phyloP scores from a whole-genome alignment of 2,329 filamentous ascomycete genomes.

The Xenosphaeropsis pyriputrescens region DNA sequence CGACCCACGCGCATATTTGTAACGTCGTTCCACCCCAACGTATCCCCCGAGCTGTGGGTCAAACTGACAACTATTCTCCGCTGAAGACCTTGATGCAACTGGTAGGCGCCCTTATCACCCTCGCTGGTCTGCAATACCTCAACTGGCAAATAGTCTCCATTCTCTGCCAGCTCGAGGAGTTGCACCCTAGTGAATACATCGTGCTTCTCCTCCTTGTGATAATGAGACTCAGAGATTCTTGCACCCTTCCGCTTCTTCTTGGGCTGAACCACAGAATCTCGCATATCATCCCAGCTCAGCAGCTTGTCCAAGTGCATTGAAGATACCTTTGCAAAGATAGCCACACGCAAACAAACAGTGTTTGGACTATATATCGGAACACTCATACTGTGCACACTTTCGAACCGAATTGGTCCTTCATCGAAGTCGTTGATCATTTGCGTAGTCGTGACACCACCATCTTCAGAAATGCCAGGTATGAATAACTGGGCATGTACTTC shows the following conservation, averaged over 20 bases:
- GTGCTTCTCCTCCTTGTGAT: conserved; percentile 84
- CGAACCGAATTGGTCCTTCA: conserved; percentile 81
- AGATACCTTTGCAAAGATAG: conserved; percentile 83
- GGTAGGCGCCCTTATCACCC: conserved; percentile 79
- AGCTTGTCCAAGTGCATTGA: conserved; percentile 93
- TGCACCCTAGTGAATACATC: conserved; percentile 82
- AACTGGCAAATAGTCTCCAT: conserved; percentile 79
- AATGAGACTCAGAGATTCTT: conserved; percentile 80
- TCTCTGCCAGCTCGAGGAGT: conserved; percentile 81
- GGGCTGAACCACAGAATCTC: conserved; percentile 54
- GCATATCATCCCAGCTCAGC: conserved; percentile 97
- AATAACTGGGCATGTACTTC: conserved; percentile 97
- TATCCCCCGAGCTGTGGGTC: conserved; percentile 82
- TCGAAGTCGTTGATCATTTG: conserved; percentile 92
- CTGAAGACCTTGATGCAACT: conserved; percentile 89
- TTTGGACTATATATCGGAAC: conserved; percentile 65
- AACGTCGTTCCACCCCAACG: conserved; percentile 78
- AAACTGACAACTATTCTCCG: conserved; percentile 75
- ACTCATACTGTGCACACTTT: conserved; percentile 98
- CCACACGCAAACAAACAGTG: conserved; percentile 65
- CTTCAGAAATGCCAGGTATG: conserved; percentile 77
- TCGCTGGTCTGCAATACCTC: conserved; percentile 81
- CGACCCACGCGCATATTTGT: conserved; percentile 63
- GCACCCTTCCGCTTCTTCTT: conserved; percentile 36
- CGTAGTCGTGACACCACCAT: conserved; percentile 85